phyloP scores from a whole-genome alignment of 805 yeast genomes.

The Cyberlindnera xishuangbannaensis region DNA sequence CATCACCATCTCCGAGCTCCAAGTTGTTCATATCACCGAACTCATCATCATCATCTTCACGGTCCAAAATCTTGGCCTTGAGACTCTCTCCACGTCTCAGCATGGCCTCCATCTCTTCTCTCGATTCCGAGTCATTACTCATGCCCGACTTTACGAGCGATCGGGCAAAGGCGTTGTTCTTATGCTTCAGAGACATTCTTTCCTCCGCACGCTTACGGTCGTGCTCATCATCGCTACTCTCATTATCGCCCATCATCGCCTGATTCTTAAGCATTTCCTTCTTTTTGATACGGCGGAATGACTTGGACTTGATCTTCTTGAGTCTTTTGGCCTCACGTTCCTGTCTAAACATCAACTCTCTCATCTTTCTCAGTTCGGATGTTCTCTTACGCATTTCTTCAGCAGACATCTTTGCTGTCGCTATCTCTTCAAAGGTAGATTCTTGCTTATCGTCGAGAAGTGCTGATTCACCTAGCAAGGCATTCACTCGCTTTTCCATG shows the following conservation, averaged over 20 bases:
- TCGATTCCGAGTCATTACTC: constrained; percentile 75
- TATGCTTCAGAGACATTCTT: constrained; percentile 88
- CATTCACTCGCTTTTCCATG: constrained; percentile 60
- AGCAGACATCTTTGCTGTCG: constrained; percentile 70
- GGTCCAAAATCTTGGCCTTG: constrained; percentile 60
- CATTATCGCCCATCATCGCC: constrained; percentile 59
- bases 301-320: constrained; percentile 91
- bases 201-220: constrained; percentile 80
- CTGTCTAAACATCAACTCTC: constrained; percentile 95
- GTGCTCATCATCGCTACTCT: constrained; percentile 51
- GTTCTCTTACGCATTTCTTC: constrained; percentile 77
- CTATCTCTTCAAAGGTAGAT: constrained; percentile 82
- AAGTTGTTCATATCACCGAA: constrained; percentile 38
- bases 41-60: constrained; percentile 38
- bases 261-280: constrained; percentile 70
- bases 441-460: constrained; percentile 68
- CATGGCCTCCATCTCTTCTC: constrained; percentile 94
- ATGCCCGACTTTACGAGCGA: constrained; percentile 86
- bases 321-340: constrained; percentile 86
- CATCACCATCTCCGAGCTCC: constrained; percentile 43
- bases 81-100: constrained; percentile 78
- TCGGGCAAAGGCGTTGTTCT: constrained; percentile 88
- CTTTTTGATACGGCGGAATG: constrained; percentile 80
- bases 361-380: constrained; percentile 80
- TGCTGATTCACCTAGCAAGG: constrained; percentile 57